Evolutionary conservation across 805 yeast species (phyloP).

Genomic region (Nematodospora valgi): DNA sequence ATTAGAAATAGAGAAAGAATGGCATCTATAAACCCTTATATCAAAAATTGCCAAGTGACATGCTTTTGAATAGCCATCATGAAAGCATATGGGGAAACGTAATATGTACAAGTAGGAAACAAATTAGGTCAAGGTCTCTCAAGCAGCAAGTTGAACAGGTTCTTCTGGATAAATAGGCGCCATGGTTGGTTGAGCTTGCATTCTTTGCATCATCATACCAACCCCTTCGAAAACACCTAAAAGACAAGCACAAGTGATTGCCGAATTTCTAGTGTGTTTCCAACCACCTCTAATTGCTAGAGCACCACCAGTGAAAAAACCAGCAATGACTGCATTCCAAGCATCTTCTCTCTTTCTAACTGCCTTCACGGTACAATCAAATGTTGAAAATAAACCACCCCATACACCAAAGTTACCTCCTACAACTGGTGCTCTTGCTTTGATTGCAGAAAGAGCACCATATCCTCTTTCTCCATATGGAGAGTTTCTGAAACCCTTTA

Average conservation of each 20-base stretch:
- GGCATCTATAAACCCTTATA: too few species aligned
- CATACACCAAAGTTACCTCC: slow-evolving; percentile 99
- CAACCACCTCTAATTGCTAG: slow-evolving; percentile 98
- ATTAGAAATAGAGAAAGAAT: too few species aligned
- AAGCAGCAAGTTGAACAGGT: slow-evolving; percentile 35
- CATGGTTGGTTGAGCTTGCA: slow-evolving; percentile 68
- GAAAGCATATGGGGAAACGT: too few species aligned
- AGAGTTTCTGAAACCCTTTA: slow-evolving; percentile 97
- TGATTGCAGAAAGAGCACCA: slow-evolving; percentile 87
- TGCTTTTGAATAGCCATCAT: too few species aligned
- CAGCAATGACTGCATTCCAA: slow-evolving; percentile 96
- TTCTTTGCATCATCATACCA: slow-evolving; percentile 91
- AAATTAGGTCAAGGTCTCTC: slow-evolving; percentile 7
- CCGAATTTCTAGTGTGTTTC: slow-evolving; percentile 94
- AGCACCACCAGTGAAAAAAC: slow-evolving; percentile 97
- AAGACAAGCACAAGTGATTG: slow-evolving; percentile 95
- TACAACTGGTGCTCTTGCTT: slow-evolving; percentile 95
- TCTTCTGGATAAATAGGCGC: slow-evolving; percentile 47
- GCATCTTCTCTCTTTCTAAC: slow-evolving; percentile 98
- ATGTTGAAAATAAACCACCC: slow-evolving; percentile 97
- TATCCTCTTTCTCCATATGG: slow-evolving; percentile 93
- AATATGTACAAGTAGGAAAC: neutral
- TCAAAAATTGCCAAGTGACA: too few species aligned
- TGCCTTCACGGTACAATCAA: slow-evolving; percentile 93
- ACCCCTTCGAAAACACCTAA: slow-evolving; percentile 98